A percentile compares a stretch with the other conserved stretches of the same genome.
These are phyloP conservation scores for Chlorella sp. DNA, from an alignment of 139 green algal genomes.

Conservation along the genomic window DNA sequence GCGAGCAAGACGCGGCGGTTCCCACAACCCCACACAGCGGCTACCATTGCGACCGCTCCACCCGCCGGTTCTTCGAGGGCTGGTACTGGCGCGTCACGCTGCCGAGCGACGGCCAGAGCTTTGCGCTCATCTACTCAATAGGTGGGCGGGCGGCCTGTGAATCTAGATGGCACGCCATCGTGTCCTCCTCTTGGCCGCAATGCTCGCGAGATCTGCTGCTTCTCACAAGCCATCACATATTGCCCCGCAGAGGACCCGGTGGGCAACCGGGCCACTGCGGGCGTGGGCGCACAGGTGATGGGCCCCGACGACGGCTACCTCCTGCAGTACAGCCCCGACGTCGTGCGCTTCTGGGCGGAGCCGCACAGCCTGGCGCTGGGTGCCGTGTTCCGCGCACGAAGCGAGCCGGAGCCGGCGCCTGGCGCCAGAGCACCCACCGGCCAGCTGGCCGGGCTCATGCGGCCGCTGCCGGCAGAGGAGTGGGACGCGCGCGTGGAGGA, in stretches of 20 bases:
- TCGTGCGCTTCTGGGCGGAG: slow-evolving; percentile 80
- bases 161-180: too few species aligned
- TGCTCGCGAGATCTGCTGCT: too few species aligned
- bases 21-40: slow-evolving; percentile 71
- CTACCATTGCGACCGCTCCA: slow-evolving; percentile 82
- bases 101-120: slow-evolving; percentile 81
- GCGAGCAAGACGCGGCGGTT: not conserved
- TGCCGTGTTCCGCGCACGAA: slow-evolving; percentile 48
- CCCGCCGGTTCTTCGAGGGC: slow-evolving; percentile 90
- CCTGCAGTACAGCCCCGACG: slow-evolving; percentile 76
- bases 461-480: not conserved
- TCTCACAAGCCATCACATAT: too few species aligned
- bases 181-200: too few species aligned
- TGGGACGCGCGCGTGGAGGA: slow-evolving; percentile 64
- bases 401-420: not conserved
- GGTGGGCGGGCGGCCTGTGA: too few species aligned
- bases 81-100: slow-evolving; percentile 96
- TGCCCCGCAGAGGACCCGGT: slow-evolving; percentile 91
- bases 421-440: not conserved
- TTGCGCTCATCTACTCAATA: slow-evolving; percentile 95
- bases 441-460: not conserved
- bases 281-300: slow-evolving; percentile 89
- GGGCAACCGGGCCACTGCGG: slow-evolving; percentile 36
- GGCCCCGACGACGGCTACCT: slow-evolving; percentile 92
- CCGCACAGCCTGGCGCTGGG: slow-evolving; percentile 66